A percentile compares a stretch with the other conserved stretches of the same genome.
Evolutionary conservation across 1,284 basidiomycete species (phyloP).

Genomic region (Taiwanofungus camphoratus): DNA sequence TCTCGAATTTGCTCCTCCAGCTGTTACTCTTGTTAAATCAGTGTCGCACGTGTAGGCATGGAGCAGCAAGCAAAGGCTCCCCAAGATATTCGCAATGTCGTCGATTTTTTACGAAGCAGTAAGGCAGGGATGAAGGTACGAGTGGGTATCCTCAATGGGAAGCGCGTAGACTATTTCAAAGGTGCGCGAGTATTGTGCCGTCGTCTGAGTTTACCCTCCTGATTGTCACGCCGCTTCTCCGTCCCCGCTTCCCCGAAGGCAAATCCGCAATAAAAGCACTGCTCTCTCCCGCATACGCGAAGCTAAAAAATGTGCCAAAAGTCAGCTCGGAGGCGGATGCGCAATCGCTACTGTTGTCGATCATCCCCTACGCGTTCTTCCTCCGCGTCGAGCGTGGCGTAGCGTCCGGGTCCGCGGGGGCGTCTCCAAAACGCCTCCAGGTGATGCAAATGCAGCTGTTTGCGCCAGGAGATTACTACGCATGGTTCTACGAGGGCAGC

Average conservation of each 20-base stretch:
- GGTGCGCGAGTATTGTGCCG: slow-evolving; percentile 43
- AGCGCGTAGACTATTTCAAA: slow-evolving; percentile 97
- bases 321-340: slow-evolving; percentile 80
- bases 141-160: slow-evolving; percentile 89
- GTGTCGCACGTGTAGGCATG: slow-evolving; percentile 25
- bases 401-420: slow-evolving; percentile 59
- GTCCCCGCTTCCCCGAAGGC: slow-evolving; percentile 41
- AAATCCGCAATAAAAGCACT: slow-evolving; percentile 91
- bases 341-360: slow-evolving; percentile 56
- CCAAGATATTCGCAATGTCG: slow-evolving; percentile 71
- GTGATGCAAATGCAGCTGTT: slow-evolving; percentile 85
- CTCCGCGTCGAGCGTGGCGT: slow-evolving; percentile 80
- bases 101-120: slow-evolving; percentile 80
- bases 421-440: slow-evolving; percentile 75
- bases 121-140: slow-evolving; percentile 86
- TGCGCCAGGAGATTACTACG: slow-evolving; percentile 77
- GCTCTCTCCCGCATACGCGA: slow-evolving; percentile 85
- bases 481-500: slow-evolving; percentile 95
- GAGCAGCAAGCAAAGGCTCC: slow-evolving; percentile 76
- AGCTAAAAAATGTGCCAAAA: slow-evolving; percentile 80
- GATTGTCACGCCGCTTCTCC: neutral
- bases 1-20: neutral
- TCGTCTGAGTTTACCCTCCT: neutral
- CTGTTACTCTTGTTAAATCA: neutral
- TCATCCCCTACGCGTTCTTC: slow-evolving; percentile 87